These are phyloP conservation scores for Pachyrhizus erosus DNA, from an alignment of 306 rosid species.

Conservation along the genomic window DNA sequence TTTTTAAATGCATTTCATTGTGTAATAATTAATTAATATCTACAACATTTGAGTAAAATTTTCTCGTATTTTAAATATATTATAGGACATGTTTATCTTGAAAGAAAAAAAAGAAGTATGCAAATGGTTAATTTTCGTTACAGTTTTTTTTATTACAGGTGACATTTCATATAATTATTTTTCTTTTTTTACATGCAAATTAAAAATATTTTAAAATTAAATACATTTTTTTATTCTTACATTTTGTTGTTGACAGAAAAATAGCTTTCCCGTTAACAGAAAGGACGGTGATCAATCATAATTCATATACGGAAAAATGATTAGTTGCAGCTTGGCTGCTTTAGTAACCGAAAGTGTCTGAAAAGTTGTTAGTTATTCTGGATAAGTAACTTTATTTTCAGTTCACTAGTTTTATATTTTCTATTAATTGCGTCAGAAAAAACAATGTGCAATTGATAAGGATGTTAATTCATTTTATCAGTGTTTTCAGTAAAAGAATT, in stretches of 20 bases:
- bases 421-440: background rate
- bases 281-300: background rate
- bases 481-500: background rate
- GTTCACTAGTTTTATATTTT: background rate
- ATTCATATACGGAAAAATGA: background rate
- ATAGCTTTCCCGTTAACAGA: background rate
- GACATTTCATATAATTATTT: no score
- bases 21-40: background rate
- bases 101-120: no score
- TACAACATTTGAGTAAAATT: background rate
- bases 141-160: no score
- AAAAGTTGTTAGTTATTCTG: background rate
- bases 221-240: background rate
- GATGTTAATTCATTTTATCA: background rate
- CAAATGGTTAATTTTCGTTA: background rate
- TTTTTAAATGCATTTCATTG: background rate
- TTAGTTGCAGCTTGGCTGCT: background rate
- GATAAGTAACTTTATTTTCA: background rate
- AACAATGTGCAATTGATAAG: background rate
- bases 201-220: no score
- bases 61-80: background rate
- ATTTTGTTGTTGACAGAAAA: background rate
- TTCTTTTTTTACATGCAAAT: no score
- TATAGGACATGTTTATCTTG: background rate
- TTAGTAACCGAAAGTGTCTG: background rate